These are phyloP conservation scores for Lithospermum erythrorhizon DNA, from an alignment of 257 asterid species.

Conservation along the genomic window DNA sequence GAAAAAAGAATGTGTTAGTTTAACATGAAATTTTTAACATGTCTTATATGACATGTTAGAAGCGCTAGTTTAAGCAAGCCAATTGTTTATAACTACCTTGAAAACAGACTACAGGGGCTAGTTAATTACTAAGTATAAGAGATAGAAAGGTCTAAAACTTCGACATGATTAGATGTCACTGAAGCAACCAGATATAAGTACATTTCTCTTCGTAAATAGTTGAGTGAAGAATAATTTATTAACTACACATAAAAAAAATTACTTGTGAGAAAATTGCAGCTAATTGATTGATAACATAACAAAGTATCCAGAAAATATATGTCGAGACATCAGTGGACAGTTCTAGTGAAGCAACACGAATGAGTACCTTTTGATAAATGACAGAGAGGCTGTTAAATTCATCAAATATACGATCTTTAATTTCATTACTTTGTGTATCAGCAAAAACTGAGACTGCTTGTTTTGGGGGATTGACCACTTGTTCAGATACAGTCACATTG, in stretches of 20 bases:
- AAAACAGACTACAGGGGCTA: no score
- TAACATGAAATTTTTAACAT: not conserved
- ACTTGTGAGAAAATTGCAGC: not conserved
- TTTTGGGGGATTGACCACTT: slow-evolving; percentile 93
- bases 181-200: no score
- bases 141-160: no score
- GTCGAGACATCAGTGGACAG: not conserved
- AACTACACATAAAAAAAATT: not conserved
- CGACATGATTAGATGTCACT: no score
- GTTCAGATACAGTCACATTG: slow-evolving; percentile 68
- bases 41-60: not conserved
- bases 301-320: not conserved
- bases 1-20: slow-evolving; percentile 29
- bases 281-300: not conserved
- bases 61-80: not conserved
- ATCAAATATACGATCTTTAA: slow-evolving; percentile 95
- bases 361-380: slow-evolving; percentile 83
- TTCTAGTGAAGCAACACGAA: not conserved
- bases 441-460: slow-evolving; percentile 99
- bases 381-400: slow-evolving; percentile 98
- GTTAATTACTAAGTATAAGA: no score
- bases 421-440: slow-evolving; percentile 86
- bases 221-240: not conserved
- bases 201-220: no score
- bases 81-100: not conserved